Base-by-base conservation (phyloP, 2,329 filamentous ascomycete genomes). In the Neonectria neomacrospora region DNA sequence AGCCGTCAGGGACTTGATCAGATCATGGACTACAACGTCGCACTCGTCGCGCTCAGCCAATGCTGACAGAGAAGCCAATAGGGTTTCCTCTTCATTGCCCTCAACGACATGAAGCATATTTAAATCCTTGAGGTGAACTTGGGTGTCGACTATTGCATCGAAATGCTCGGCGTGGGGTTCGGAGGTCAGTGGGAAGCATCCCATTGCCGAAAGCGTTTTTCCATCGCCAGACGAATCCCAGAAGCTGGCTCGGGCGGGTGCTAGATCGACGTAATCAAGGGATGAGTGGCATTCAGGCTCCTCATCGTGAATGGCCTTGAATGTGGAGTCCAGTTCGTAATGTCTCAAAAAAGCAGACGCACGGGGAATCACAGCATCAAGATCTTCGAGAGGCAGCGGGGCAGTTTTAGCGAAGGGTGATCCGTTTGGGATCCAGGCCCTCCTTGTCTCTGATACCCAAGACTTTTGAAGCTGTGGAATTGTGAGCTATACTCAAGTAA, bases 41-140 rank as follows among this genome's bases (percentile, higher is more conserved):
- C 54, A 58, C 5, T 44, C 41, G 3, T 45, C 39, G 6, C 22
- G 42, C 30, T 18, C 41, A 7, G 50, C 28, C 32, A 66, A 26
- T 9, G 41, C 37, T 26, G 44, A 42, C 8, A 68, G 47, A 4
- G 65, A 54, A 11, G 58, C 37, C 2, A 68, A 16, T 6, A 68
- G 7, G 8, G 50, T 32, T 32, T 68, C 53, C 41, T 68, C 60
- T 3, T 68, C 67, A 14, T 10, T 48, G 11, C 63, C 65, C 11
- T 68, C 67, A 6, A 68, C 57, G 8, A 23, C 14, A 3, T 68
- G 67, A 14, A 68, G 42, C 67, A 68, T 68, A 10, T 45, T 47
- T 2, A 68, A 51, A 3, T 45, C 26, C 9, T 42, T 63, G 0
- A 68, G 65, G 20, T 68, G 67, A 3, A 22, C 18, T 7, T 68